phyloP scores from a whole-genome alignment of 129 eudicot genomes.

The Calendula officinalis region DNA sequence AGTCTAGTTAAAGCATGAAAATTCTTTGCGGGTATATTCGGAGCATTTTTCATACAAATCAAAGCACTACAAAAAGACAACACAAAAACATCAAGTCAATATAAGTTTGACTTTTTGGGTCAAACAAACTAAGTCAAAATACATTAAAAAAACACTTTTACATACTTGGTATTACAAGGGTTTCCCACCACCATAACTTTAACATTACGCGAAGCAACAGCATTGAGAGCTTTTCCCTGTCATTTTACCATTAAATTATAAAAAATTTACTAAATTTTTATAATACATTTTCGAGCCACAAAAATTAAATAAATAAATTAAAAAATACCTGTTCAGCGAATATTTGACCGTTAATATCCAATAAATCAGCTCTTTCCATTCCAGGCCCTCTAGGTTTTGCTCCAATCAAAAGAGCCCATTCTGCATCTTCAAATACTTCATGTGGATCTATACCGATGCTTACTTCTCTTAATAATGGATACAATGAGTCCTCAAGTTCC shows the following conservation, averaged over 20 bases:
- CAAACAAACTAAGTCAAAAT: background rate
- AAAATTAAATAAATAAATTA: background rate
- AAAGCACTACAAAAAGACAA: slow-evolving; percentile 69
- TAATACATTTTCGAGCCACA: background rate
- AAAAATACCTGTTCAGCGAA: slow-evolving; percentile 78
- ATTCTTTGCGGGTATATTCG: slow-evolving; percentile 88
- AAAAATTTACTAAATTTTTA: too few species aligned
- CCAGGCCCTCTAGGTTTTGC: slow-evolving; percentile 99
- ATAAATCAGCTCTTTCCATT: slow-evolving; percentile 84
- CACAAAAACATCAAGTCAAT: slow-evolving; percentile 8
- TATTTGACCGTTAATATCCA: slow-evolving; percentile 86
- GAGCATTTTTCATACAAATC: slow-evolving; percentile 98
- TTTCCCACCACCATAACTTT: slow-evolving; percentile 97
- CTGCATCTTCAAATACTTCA: slow-evolving; percentile 92
- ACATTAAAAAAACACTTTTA: background rate
- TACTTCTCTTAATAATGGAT: slow-evolving; percentile 81
- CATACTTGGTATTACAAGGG: slow-evolving; percentile 98
- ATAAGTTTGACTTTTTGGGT: background rate
- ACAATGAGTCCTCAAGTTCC: slow-evolving; percentile 97
- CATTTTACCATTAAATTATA: slow-evolving; percentile 9
- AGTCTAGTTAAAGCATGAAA: slow-evolving; percentile 97
- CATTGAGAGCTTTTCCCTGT: slow-evolving; percentile 96
- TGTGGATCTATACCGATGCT: slow-evolving; percentile 93
- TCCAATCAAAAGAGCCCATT: slow-evolving; percentile 96
- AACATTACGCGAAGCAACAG: slow-evolving; percentile 92